phyloP scores from a whole-genome alignment of 1,139 yeast species.

The Zhuliangozyma parablackwelliae region DNA sequence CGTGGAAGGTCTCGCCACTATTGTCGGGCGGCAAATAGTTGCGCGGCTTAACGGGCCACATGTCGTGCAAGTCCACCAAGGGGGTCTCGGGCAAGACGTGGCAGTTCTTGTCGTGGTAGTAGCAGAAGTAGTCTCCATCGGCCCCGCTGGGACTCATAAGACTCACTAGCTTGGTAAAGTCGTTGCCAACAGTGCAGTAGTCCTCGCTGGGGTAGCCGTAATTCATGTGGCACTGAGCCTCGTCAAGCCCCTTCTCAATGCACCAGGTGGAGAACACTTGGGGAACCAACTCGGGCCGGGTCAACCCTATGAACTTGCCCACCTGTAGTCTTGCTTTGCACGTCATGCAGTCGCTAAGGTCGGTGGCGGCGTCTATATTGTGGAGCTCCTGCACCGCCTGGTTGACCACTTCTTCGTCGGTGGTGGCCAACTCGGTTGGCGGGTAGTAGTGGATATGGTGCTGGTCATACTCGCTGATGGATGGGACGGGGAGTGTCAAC shows the following conservation, averaged over 20 bases:
- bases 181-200: constrained; percentile 21
- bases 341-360: constrained; percentile 27
- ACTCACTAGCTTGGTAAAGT: constrained; percentile 43
- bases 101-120: constrained; percentile 38
- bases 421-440: constrained; percentile 9
- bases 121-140: constrained; percentile 54
- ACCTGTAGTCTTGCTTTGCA: constrained; percentile 37
- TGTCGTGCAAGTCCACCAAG: constrained; percentile 28
- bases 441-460: too few relatives aligned
- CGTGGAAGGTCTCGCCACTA: constrained; percentile 18
- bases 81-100: constrained; percentile 45
- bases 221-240: constrained; percentile 17
- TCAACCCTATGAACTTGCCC: constrained; percentile 36
- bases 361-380: constrained; percentile 17
- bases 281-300: constrained; percentile 41
- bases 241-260: constrained; percentile 29
- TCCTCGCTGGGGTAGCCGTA: constrained; percentile 19
- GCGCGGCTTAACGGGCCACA: constrained; percentile 38
- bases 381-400: constrained; percentile 16
- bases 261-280: constrained; percentile 42
- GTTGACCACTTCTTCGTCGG: constrained; percentile 14
- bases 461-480: too few relatives aligned
- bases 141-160: constrained; percentile 43
- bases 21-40: constrained; percentile 22
- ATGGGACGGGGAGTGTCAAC: too few relatives aligned